Evolutionary conservation across 192 early-diverging fungal species (phyloP), one percentile per base, ranked within the genome.

Genomic region (Entomortierella lignicola): DNA sequence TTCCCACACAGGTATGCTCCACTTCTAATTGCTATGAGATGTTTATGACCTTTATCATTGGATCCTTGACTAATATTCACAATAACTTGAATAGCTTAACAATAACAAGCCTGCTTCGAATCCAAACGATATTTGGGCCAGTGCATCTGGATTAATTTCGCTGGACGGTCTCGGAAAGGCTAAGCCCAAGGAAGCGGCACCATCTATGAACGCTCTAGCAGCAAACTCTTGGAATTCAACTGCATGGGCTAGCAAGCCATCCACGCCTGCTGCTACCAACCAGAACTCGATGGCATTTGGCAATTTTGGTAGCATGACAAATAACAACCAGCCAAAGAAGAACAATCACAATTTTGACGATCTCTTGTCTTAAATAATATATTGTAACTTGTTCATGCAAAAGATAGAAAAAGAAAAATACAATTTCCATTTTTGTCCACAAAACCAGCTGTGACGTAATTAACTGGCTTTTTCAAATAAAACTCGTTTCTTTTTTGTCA

Each of bases 151-250:
- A 60, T 72, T 94, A 52, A 86, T 94, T 17, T 90, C 89, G 1
- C 77, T 94, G 42, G 93, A 93, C 72, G 91, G 91, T 31, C 80
- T 94, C 8, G 89, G 89, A 23, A 85, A 90, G 61, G 63, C 82
- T 10, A 88, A 86, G 44, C 72, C 87, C 15, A 85, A 86, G 64
- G 66, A 77, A 23, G 69, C 81, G 1, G 85, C 83, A 11, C 88
- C 88, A 25, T 88, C 88, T 23, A 89, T 89, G 88, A 89, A 89
- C 37, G 80, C 88, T 26, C 58, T 81, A 54, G 77, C 73, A 43
- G 75, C 75, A 55, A 79, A 79, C 27, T 70, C 75, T 11, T 79
- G 75, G 75, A 79, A 79, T 57, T 79, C 75, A 52, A 67, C 67
- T 17, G 51, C 75, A 0, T 79, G 75, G 75, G 75, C 75, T 50